These are phyloP conservation scores for Kingdonia uniflora DNA, from an alignment of 164 flowering plant genomes.

Conservation along the genomic window DNA sequence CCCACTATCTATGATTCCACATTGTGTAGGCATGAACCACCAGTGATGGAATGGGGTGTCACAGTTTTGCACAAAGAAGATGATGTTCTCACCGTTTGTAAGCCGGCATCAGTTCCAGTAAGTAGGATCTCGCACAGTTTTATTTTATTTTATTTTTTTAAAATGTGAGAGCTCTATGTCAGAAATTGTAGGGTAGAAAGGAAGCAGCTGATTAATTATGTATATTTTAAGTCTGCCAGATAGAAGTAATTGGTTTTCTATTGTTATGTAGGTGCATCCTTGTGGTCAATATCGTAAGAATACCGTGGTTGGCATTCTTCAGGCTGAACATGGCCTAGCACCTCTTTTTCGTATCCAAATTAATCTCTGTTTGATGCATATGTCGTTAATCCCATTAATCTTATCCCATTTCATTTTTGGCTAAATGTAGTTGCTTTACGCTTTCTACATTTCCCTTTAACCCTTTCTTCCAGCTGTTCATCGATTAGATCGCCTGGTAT, in stretches of 20 bases:
- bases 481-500: conserved; percentile 89
- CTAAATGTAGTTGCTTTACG: neutral
- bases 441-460: conserved; percentile 22
- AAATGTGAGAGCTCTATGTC: too few species aligned
- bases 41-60: conserved; percentile 68
- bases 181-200: too few species aligned
- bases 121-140: conserved; percentile 28
- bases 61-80: conserved; percentile 50
- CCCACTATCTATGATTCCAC: too few species aligned
- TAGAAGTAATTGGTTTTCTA: neutral
- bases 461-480: conserved; percentile 55
- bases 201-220: too few species aligned
- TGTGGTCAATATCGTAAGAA: conserved; percentile 99
- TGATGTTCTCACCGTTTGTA: conserved; percentile 70
- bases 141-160: too few species aligned
- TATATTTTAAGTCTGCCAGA: too few species aligned
- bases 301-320: conserved; percentile 88
- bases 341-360: conserved; percentile 91
- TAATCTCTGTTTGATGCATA: neutral
- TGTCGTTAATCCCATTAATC: neutral
- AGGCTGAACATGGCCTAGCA: conserved; percentile 81
- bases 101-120: conserved; percentile 93
- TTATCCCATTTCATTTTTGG: neutral
- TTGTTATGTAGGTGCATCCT: conserved; percentile 72
- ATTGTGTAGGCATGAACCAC: conserved; percentile 86